These are phyloP conservation scores for Penicillium verhagenii DNA, from an alignment of 495 filamentous ascomycete species.

Conservation along the genomic window DNA sequence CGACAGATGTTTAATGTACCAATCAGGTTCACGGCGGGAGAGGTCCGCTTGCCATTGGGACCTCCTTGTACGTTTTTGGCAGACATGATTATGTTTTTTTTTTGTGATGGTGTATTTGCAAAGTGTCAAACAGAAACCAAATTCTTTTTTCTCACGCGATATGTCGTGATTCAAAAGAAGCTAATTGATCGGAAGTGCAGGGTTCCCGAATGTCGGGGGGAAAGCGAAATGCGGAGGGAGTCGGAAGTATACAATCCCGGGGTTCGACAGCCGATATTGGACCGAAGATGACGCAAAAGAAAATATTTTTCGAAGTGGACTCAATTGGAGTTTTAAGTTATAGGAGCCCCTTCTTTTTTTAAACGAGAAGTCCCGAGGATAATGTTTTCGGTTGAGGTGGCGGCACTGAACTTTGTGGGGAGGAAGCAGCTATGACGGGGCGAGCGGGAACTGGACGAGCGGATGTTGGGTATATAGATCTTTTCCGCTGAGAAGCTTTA, in stretches of 20 bases:
- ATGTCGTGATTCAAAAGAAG: slow-evolving; percentile 2
- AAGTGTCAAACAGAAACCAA: neutral
- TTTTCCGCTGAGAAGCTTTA: neutral
- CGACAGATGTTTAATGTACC: slow-evolving; percentile 50
- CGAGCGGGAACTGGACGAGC: slow-evolving; percentile 48
- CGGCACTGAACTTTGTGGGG: slow-evolving; percentile 34
- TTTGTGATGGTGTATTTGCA: neutral
- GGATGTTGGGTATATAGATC: slow-evolving; percentile 26
- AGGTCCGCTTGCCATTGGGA: slow-evolving; percentile 72
- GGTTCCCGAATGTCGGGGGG: slow-evolving; percentile 13
- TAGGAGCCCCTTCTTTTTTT: neutral
- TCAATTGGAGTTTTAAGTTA: neutral
- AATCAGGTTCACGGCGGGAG: slow-evolving; percentile 89
- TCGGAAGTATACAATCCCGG: slow-evolving; percentile 30
- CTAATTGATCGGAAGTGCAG: slow-evolving; percentile 9
- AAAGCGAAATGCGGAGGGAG: slow-evolving; percentile 24
- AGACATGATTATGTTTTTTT: slow-evolving; percentile 52
- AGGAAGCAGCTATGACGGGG: slow-evolving; percentile 33
- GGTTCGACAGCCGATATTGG: slow-evolving; percentile 10
- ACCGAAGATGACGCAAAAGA: neutral
- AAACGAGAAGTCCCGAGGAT: slow-evolving; percentile 8
- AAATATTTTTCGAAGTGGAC: neutral
- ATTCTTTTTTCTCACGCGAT: neutral
- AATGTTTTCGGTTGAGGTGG: slow-evolving; percentile 27
- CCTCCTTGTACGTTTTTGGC: slow-evolving; percentile 57